Percentiles rank a stretch among this genome's conserved stretches.
These are phyloP conservation scores for Scenedesmus sp. DNA, from an alignment of 163 green algal species.

Conservation along the genomic window DNA sequence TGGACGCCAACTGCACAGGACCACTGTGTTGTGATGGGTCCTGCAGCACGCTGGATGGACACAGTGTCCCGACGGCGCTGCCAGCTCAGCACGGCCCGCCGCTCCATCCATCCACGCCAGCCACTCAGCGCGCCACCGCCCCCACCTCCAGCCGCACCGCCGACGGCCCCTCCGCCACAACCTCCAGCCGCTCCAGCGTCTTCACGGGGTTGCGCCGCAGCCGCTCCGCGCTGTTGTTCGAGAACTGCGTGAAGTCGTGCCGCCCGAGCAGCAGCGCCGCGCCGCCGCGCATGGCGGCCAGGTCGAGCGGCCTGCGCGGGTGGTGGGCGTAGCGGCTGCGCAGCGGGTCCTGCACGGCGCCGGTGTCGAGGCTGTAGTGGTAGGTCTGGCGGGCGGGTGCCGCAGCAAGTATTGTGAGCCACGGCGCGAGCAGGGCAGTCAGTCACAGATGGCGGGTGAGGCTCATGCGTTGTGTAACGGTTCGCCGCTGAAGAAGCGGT, in stretches of 20 bases:
- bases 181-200: slow-evolving; percentile 58
- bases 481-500: too few species aligned
- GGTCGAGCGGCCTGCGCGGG: slow-evolving; percentile 49
- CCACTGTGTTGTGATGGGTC: too few species aligned
- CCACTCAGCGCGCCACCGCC: too few species aligned
- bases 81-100: too few species aligned
- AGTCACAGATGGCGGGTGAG: too few species aligned
- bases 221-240: slow-evolving; percentile 51
- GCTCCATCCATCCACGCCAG: neutral
- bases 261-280: slow-evolving; percentile 63
- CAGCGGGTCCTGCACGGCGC: slow-evolving; percentile 60
- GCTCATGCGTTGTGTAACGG: too few species aligned
- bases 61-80: too few species aligned
- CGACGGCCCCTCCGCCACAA: slow-evolving; percentile 51
- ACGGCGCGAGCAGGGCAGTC: too few species aligned
- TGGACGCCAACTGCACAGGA: too few species aligned
- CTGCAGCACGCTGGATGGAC: too few species aligned
- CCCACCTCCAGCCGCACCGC: slow-evolving; percentile 59
- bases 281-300: slow-evolving; percentile 62
- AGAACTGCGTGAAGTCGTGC: slow-evolving; percentile 68
- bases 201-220: slow-evolving; percentile 68
- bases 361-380: slow-evolving; percentile 66
- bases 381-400: slow-evolving; percentile 73
- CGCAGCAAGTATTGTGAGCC: too few species aligned
- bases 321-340: slow-evolving; percentile 59